Evolutionary conservation across 495 filamentous ascomycete genomes (phyloP).

Genomic region (Penicillium parvum): DNA sequence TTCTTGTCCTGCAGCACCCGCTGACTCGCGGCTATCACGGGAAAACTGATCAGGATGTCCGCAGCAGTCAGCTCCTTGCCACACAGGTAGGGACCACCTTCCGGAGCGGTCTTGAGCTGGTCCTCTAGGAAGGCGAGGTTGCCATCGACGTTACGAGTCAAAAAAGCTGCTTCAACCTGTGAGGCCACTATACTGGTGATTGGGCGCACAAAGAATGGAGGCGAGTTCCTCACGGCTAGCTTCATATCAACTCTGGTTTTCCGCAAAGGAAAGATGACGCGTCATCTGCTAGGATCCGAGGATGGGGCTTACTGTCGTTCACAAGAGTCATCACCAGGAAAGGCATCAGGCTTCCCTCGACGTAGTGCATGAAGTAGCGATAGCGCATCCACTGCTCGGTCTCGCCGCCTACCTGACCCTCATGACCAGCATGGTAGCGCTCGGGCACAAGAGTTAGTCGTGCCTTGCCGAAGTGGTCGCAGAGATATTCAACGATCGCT

Average conservation of each 20-base stretch:
- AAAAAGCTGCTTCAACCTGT: slow-evolving; percentile 55
- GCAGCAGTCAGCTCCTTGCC: slow-evolving; percentile 68
- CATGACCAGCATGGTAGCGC: slow-evolving; percentile 48
- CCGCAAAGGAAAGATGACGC: too few relatives aligned
- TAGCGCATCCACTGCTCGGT: slow-evolving; percentile 72
- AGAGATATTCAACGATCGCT: slow-evolving; percentile 73
- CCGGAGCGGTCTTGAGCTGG: slow-evolving; percentile 60
- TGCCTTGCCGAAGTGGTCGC: slow-evolving; percentile 60
- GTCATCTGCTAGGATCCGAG: neutral
- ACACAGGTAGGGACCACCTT: slow-evolving; percentile 63
- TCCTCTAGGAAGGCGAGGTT: slow-evolving; percentile 70
- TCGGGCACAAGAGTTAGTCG: slow-evolving; percentile 54
- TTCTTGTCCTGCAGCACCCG: slow-evolving; percentile 44
- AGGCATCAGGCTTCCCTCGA: slow-evolving; percentile 75
- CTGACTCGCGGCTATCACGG: slow-evolving; percentile 52
- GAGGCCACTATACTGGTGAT: slow-evolving; percentile 61
- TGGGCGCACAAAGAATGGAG: slow-evolving; percentile 83
- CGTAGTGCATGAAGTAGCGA: slow-evolving; percentile 77
- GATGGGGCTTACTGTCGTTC: slow-evolving; percentile 45
- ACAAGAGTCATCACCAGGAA: slow-evolving; percentile 57
- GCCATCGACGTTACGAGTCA: slow-evolving; percentile 58
- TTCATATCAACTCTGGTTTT: neutral
- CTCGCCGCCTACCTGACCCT: slow-evolving; percentile 59
- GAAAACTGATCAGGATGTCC: slow-evolving; percentile 78
- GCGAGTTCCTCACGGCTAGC: slow-evolving; percentile 57